These are phyloP conservation scores for Suillus decipiens DNA, from an alignment of 768 basidiomycete species.

Conservation along the genomic window DNA sequence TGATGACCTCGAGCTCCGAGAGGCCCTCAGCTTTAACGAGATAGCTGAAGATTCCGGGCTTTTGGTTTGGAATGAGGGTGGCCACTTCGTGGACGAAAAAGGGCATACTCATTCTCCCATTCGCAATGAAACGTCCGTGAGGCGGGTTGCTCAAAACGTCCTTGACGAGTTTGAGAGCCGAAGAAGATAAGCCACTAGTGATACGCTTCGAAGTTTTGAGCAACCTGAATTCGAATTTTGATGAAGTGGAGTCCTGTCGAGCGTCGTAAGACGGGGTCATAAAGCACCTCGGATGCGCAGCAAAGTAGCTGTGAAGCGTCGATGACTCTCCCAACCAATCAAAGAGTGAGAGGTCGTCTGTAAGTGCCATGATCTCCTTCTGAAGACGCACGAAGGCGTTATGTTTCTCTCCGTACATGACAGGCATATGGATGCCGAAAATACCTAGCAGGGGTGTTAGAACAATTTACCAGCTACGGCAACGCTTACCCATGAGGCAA, in stretches of 20 bases:
- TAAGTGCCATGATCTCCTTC: constrained; percentile 27
- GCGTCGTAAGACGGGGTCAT: background rate
- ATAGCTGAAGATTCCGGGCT: constrained; percentile 16
- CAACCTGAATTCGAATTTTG: constrained; percentile 10
- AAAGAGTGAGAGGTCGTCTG: constrained; percentile 26
- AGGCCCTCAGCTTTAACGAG: constrained; percentile 23
- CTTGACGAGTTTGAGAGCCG: constrained; percentile 19
- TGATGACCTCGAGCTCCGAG: constrained; percentile 17
- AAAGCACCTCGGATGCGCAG: constrained; percentile 26
- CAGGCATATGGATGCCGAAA: constrained; percentile 28
- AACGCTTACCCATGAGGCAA: constrained; percentile 10
- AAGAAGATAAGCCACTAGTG: constrained; percentile 20
- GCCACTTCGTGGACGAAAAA: constrained; percentile 15
- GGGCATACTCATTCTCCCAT: constrained; percentile 27
- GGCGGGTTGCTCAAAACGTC: constrained; percentile 24
- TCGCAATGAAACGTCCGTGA: constrained; percentile 32
- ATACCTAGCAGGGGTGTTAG: constrained; percentile 22
- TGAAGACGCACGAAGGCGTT: constrained; percentile 30
- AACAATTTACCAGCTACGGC: background rate
- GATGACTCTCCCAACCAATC: constrained; percentile 27
- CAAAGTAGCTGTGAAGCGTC: constrained; percentile 28
- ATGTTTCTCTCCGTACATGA: constrained; percentile 31
- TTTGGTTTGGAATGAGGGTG: background rate
- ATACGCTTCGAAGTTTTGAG: constrained; percentile 15
- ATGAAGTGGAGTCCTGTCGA: constrained; percentile 3